Base-by-base conservation (phyloP, 2,329 filamentous ascomycete species). In the Cytospora piceicola region DNA sequence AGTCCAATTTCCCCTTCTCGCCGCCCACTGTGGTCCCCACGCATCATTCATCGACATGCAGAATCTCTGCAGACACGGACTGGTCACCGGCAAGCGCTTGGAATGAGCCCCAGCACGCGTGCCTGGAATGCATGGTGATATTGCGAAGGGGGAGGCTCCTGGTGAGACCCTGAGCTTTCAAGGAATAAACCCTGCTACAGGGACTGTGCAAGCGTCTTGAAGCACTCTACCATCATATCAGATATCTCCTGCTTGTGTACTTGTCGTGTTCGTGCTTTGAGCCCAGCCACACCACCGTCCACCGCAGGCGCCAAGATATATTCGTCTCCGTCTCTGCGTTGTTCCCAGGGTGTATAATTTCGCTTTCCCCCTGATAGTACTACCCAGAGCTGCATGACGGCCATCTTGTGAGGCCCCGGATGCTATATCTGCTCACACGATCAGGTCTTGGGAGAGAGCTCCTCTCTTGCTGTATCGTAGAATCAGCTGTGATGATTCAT, bases 331-430 rank as follows among this genome's bases (percentile, higher is more conserved):
- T 24, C n/a, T 49, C 46, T 7, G 42, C 20, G n/a, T 22, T 12
- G n/a, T 46, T 22, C 7, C n/a, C 14, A 49, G 46, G 46, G 32
- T 52, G 57, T 63, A 63, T 63, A 67, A 66, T 66, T 36, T 63
- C 63, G 27, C 54, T 32, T 57, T 63, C 32, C 53, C 39, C 34
- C 36, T 30, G 39, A 58, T 53, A 59, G 63, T 59, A 60, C 59
- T 56, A 65, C 59, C 63, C 56, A 32, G 42, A 58, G 54, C 63
- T 68, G 66, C 66, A 66, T 63, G 59, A 61, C 51, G 63, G 42
- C 53, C 27, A 39, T 58, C 66, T 58, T 64, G 66, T 68, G 66
- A 66, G 63, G 51, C 42, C 63, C 20, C 11, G 52, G 56, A 57
- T n/a, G 6, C 30, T 51, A 55, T 49, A 58, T 51, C 27, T 34